Base-by-base conservation (phyloP, 75 land plant genomes). In the Selaginella tamariscina region DNA sequence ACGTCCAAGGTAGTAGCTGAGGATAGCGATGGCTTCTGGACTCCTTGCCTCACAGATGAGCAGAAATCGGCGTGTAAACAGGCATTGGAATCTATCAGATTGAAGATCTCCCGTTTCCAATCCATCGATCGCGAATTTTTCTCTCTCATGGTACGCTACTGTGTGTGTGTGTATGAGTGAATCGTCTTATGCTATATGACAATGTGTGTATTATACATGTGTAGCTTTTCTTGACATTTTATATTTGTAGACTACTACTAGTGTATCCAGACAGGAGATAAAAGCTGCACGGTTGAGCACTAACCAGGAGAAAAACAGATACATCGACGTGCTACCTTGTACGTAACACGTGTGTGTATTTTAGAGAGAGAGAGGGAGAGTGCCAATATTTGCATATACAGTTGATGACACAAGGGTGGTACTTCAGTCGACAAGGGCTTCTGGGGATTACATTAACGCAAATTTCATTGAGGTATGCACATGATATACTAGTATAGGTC, bases 281-380 rank as follows among this genome's bases (percentile, higher is more conserved):
- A 39, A 39, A 39, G 84, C 75, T 54, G 91, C 91, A 54, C 70
- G 73, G 56, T 55, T 77, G 56, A 30, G 27, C 56, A 73, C 63
- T 56, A 82, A 84, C 68, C 33, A 24, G 27, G 29, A 60, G 69
- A 93, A 89, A 65, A 89, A 93, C 68, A 89, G 98, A 2, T 89
- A 89, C 54, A 66, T 69, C 24, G 82, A 93, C 82, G 83, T 89
- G 26, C 28, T 93, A 29, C 95, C 98, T 30, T 93, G 98, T 93
- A 83, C 31, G 0, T 20, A 1, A 9, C 0, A 29, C 15, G 44
- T 18, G 2, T 24, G 63, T 56, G 1, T 23, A 49, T 39, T 27
- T 9, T 29, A 26, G 20, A 33, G 27, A 5, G 11, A 15, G 31
- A 23, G 33, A 29, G 28, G 28, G 28, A 5, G 39, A 20, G 33